Base-by-base conservation (phyloP, 176 grass and related monocot genomes). In the Cymbopogon citratus region DNA sequence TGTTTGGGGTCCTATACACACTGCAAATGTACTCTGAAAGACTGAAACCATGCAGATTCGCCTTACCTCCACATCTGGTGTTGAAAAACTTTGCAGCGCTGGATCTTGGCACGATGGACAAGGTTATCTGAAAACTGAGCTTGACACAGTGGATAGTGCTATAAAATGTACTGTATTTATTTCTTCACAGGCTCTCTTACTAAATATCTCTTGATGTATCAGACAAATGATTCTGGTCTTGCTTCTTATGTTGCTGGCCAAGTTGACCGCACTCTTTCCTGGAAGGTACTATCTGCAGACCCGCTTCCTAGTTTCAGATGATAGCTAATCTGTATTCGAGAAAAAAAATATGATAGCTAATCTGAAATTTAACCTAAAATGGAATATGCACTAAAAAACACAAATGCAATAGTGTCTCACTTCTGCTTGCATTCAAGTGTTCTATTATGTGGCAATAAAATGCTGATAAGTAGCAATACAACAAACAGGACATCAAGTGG, bases 51-150 rank as follows among this genome's bases (percentile, higher is more conserved):
- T 83, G 46, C 77, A 99, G 96, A 77, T 99, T 99, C 80, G 81
- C 36, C 79, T 89, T 99, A 52, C 89, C 96, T 76, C 85, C 89
- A 31, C 74, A 87, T 83, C 63, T 99, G 69, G 87, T 82, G 38
- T 29, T 99, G 41, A 95, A 99, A 76, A 99, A 95, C 29, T 99
- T 99, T 60, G 91, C 88, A 67, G 87, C 70, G 1, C 80, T 99
- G 28, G 85, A 95, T 66, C 92, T 99, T 19, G 92, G 87, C 34
- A 91, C 85, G 6, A 91, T 95, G 81, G 91, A 95, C 24, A 90
- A 87, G 92, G 96, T 93, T 76, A 39, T 36, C 45, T 77, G 31
- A 69, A 59, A 78, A 62, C 25, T 28, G 21, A 86, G 34, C 38
- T 28, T 74, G 48, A 41, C 51, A 27, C 12, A 60, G 21, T 36